Base-by-base conservation (phyloP, 2,329 filamentous ascomycete genomes). In the Malbranchea zuffiana region DNA sequence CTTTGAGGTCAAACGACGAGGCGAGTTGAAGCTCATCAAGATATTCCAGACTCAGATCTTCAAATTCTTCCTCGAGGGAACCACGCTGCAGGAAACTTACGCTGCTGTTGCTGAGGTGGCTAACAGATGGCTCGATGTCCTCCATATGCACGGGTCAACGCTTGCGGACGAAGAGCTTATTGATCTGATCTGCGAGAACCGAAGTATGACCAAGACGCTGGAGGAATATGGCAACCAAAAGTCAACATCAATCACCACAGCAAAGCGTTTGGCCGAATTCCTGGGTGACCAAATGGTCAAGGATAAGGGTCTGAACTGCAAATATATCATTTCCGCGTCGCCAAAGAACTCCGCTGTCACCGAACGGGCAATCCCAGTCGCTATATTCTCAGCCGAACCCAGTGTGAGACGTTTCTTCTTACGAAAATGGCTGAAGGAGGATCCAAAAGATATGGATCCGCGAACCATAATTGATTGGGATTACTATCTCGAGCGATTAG, bases 21-120 rank as follows among this genome's bases (percentile, higher is more conserved):
- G 90, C 68, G 90, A 98, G 64, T 67, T 98, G 49, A 98, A 98
- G 65, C 78, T 98, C 49, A 98, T 98, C 73, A 98, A 98, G 63
- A 98, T 96, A 55, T 98, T 98, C 59, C 90, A 98, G 60, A 85
- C 90, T 42, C 90, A 98, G 54, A 94, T 98, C 47, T 98, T 98
- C 78, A 95, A 94, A 56, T 96, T 98, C 63, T 98, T 98, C 65
- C 67, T 98, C 4, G 88, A 98, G 53, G 90, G 90, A 5, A 73
- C 75, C 3, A 93, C 86, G 0, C 69, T 98, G 30, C 68, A 78
- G 2, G 87, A 96, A 56, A 95, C 86, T 12, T 99, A 99, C 54
- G 75, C 63, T 10, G 80, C 88, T 2, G 92, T 98, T 2, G 87
- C 92, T 37, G 92, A 85, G 54, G 86, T 98, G 15, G 88, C 90